Conservation (phyloP, 2,329 filamentous ascomycete genomes). For the Stagonosporopsis tanaceti region DNA sequence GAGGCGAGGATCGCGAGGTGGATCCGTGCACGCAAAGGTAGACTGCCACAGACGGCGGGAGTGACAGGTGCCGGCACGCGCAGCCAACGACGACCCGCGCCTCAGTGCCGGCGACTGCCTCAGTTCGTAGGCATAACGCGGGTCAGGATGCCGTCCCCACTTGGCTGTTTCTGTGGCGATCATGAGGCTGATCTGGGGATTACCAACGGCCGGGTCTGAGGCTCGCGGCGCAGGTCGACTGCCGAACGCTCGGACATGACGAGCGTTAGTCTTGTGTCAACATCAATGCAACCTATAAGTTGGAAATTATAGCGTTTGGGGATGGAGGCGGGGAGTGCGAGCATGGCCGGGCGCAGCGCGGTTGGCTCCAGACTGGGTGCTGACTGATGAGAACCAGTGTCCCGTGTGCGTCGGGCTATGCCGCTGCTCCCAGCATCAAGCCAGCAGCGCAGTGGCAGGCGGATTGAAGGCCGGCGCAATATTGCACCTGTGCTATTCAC, state of each 20-base stretch:
- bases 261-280: not conserved
- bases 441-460: constrained; percentile 6
- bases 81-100: constrained; percentile 4
- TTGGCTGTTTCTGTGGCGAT: constrained; percentile 17
- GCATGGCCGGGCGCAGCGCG: constrained; percentile 1
- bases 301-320: constrained; percentile 10
- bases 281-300: not conserved
- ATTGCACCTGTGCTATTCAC: not conserved
- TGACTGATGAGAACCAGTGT: constrained; percentile 12
- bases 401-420: constrained; percentile 17
- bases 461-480: not conserved
- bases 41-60: constrained; percentile 4
- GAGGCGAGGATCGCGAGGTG: constrained; percentile 11
- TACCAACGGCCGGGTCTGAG: constrained; percentile 12
- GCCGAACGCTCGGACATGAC: not conserved
- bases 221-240: not conserved
- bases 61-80: not conserved
- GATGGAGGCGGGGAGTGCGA: not conserved
- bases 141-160: constrained; percentile 6
- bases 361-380: constrained; percentile 1
- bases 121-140: constrained; percentile 17
- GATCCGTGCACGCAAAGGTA: not conserved
- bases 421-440: constrained; percentile 18
- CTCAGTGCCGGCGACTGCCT: not conserved
- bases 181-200: constrained; percentile 15